Evolutionary conservation across 2,329 filamentous ascomycete species (phyloP), one percentile per base, ranked within the genome.

Genomic region (Aschersonia sp.): DNA sequence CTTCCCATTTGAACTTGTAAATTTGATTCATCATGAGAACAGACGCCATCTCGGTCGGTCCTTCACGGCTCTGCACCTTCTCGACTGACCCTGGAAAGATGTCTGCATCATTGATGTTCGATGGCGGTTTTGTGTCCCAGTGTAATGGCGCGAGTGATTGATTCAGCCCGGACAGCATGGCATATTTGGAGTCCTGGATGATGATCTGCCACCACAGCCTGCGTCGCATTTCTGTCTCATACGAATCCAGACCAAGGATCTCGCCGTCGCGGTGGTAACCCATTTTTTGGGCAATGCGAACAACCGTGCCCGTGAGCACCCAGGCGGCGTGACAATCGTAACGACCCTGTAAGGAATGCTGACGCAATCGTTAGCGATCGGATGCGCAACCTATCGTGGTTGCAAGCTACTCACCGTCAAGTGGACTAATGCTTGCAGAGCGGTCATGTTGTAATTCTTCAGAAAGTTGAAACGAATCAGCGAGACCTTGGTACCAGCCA

Each of bases 211-310:
- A 82, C 80, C 80, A 85, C 28, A 84, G 67, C 5, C 81, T 69
- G 43, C 80, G 67, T n/a, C 80, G 72, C 69, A 84, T 83, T 57
- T 85, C 79, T 2, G 74, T 75, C 55, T 84, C 79, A 54, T 82
- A 82, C 0, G 78, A 76, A 0, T 73, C 67, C 2, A 83, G 65
- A 2, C 72, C 73, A 5, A 80, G 65, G 20, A 64, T 60, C 50
- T 74, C 71, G 38, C 78, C 79, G 50, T 84, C 80, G 9, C 76
- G 71, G 51, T 84, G 78, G 45, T 84, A 68, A 1, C 81, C 81
- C 70, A 84, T 80, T 56, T 80, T 80, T 57, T 82, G 76, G 1
- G 78, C 80, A 47, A 84, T 77, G 28, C 81, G 73, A 35, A 84
- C 68, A 4, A 78, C 68, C 12, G 78, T 67, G 4, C 79, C 79